Evolutionary conservation across 148 eudicot genomes (phyloP).

Genomic region (Rhododendron williamsianum): DNA sequence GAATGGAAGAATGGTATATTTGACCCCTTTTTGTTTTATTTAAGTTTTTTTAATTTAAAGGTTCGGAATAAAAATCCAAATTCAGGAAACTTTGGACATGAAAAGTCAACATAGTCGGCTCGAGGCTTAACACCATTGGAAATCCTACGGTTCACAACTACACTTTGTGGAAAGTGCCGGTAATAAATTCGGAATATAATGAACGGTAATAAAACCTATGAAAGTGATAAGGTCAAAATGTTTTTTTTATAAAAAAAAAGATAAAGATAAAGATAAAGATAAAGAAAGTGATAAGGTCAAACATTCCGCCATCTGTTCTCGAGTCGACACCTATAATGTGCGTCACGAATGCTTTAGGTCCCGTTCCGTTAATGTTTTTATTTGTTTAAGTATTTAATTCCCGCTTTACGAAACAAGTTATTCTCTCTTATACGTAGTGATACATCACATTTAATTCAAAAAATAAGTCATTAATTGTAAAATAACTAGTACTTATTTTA

Average conservation of each 20-base stretch:
- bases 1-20: neutral
- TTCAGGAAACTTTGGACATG: neutral
- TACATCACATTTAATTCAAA: no score
- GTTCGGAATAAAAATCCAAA: neutral
- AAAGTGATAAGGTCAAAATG: neutral
- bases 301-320: no score
- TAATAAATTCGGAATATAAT: neutral
- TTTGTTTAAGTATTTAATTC: no score
- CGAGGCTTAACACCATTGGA: neutral
- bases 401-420: rapidly evolving
- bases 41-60: neutral
- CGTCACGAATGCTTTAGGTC: no score
- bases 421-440: no score
- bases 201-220: neutral
- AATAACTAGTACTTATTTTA: no score
- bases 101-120: neutral
- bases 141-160: neutral
- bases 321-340: no score
- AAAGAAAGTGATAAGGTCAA: neutral
- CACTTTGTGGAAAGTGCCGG: neutral
- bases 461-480: no score
- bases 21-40: neutral
- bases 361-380: no score
- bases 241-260: no score
- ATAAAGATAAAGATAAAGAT: no score